Evolutionary conservation across 225 moss, liverwort and hornwort genomes (phyloP).

Genomic region (Pleurozium schreberi): DNA sequence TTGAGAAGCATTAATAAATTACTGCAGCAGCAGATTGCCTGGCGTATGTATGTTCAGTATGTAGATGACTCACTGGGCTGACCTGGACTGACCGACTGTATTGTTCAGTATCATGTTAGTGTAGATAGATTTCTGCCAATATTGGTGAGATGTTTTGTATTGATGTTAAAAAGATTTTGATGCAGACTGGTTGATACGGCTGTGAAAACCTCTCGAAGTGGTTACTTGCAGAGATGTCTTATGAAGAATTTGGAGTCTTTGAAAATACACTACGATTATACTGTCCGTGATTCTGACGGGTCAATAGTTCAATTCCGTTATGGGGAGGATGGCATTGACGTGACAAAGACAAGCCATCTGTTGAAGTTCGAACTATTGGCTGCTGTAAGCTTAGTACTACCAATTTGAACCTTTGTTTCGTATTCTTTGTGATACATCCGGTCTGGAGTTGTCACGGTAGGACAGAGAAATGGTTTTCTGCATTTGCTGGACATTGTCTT

Average conservation of each 20-base stretch:
- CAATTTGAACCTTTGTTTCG: background rate
- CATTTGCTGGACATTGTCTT: background rate
- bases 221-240: slow-evolving; percentile 93
- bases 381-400: slow-evolving; percentile 30
- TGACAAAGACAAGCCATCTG: slow-evolving; percentile 79
- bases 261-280: slow-evolving; percentile 94
- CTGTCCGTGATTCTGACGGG: slow-evolving; percentile 94
- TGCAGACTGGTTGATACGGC: slow-evolving; percentile 93
- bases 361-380: slow-evolving; percentile 88
- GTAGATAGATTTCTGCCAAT: background rate
- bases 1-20: background rate
- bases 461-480: background rate
- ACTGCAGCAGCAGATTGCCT: background rate
- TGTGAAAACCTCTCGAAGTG: slow-evolving; percentile 97
- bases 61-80: background rate
- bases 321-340: slow-evolving; percentile 95
- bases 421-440: background rate
- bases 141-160: background rate
- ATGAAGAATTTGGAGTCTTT: slow-evolving; percentile 94
- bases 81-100: background rate
- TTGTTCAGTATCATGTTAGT: background rate
- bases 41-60: background rate
- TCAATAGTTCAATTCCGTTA: slow-evolving; percentile 98
- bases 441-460: background rate
- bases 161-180: background rate